Percentiles rank a stretch among this genome's conserved stretches.
phyloP scores from a whole-genome alignment of 495 filamentous ascomycete species.

The Annulohypoxylon bovei region DNA sequence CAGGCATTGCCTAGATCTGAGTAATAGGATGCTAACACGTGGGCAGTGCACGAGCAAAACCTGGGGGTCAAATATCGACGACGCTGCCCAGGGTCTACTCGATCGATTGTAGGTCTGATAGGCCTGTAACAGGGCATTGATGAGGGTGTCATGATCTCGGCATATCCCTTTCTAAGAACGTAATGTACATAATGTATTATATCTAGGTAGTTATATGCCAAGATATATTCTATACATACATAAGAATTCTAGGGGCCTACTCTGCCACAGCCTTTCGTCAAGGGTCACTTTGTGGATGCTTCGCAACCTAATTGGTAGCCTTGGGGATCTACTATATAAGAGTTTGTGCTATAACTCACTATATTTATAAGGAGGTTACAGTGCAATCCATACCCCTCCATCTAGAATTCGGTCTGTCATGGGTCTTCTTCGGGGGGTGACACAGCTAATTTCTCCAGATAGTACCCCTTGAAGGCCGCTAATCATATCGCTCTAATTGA shows the following conservation, averaged over 20 bases:
- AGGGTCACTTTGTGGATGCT: no score
- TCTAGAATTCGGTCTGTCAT: no score
- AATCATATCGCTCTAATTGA: background rate
- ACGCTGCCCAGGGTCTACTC: constrained; percentile 19
- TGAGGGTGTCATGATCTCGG: background rate
- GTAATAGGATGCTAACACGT: background rate
- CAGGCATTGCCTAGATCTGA: background rate
- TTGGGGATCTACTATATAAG: no score
- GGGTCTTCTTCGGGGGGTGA: no score
- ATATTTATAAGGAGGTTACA: no score
- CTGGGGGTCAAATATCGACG: constrained; percentile 32
- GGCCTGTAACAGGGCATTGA: background rate
- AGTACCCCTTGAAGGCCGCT: background rate
- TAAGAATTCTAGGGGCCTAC: background rate
- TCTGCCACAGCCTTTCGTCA: background rate
- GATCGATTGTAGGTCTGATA: constrained; percentile 17
- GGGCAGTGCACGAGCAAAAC: constrained; percentile 29
- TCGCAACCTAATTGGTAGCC: no score
- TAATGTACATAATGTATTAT: background rate
- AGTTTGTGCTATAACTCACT: no score
- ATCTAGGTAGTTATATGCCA: no score
- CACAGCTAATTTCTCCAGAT: background rate
- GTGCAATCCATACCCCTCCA: no score
- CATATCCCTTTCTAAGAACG: background rate
- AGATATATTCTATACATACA: background rate